These are phyloP conservation scores for Scheffersomyces lignosus DNA, from an alignment of 805 yeast species.

Conservation along the genomic window DNA sequence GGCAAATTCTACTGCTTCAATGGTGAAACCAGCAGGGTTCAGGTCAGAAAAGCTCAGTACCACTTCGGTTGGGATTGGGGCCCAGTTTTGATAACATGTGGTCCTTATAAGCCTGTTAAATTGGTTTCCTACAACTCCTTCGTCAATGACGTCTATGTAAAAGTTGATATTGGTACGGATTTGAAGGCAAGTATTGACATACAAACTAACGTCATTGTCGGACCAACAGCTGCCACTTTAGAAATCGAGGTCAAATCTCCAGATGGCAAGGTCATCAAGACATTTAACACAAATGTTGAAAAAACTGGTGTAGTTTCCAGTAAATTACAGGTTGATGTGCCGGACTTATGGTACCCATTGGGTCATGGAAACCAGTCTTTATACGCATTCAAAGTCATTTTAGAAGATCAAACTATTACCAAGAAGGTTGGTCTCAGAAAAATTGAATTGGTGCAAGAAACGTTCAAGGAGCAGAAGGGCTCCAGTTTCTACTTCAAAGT, in stretches of 20 bases:
- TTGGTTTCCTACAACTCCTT: conserved; percentile 19
- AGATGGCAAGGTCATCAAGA: neutral
- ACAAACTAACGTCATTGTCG: neutral
- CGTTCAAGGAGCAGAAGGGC: conserved; percentile 31
- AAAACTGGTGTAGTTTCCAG: neutral
- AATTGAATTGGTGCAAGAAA: conserved; percentile 40
- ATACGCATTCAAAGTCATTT: conserved; percentile 23
- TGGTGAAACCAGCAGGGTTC: conserved; percentile 45
- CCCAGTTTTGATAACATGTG: conserved; percentile 44
- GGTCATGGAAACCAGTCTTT: conserved; percentile 37
- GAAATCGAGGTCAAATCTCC: conserved; percentile 2
- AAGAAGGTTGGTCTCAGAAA: conserved; percentile 41
- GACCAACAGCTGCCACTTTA: conserved; percentile 1
- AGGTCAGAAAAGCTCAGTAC: conserved; percentile 53
- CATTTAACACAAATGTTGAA: neutral
- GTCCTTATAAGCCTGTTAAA: conserved; percentile 41
- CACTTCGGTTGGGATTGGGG: conserved; percentile 66
- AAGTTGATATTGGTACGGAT: conserved; percentile 6
- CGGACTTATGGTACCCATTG: conserved; percentile 43
- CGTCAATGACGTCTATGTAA: conserved; percentile 18
- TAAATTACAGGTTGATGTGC: conserved; percentile 17
- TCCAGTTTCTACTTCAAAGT: conserved; percentile 43
- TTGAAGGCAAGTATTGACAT: conserved; percentile 11
- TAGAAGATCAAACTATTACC: conserved; percentile 8
- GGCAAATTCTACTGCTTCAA: conserved; percentile 33